phyloP scores from a whole-genome alignment of 768 basidiomycete species.

The Hericium erinaceus region DNA sequence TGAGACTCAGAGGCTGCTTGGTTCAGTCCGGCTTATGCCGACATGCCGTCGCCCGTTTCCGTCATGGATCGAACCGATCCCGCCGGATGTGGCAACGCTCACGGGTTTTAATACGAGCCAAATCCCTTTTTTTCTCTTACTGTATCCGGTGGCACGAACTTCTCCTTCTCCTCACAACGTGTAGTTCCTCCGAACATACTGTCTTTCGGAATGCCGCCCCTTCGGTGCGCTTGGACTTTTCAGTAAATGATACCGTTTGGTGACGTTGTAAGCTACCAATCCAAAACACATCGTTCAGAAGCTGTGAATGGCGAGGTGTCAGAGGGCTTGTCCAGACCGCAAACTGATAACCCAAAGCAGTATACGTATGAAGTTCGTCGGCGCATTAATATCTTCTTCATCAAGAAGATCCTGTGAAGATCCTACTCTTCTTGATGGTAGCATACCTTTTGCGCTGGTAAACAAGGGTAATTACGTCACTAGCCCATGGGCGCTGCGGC shows the following conservation, averaged over 20 bases:
- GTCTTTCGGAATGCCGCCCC: neutral
- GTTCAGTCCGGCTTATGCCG: neutral
- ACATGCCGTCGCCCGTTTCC: no score
- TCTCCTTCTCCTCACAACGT: no score
- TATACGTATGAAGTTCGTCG: neutral
- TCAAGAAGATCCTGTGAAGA: neutral
- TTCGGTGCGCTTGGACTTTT: neutral
- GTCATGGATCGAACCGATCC: no score
- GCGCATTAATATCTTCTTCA: neutral
- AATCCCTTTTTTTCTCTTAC: no score
- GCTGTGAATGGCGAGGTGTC: neutral
- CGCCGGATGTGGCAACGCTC: no score
- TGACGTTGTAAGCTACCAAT: neutral
- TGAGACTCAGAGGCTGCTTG: neutral
- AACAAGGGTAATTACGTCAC: neutral
- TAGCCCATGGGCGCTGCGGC: neutral
- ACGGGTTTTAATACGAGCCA: no score
- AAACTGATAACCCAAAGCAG: no score
- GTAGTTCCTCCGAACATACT: no score
- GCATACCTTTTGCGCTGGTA: neutral
- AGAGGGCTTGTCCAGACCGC: neutral
- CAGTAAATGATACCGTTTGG: neutral
- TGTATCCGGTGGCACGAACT: no score
- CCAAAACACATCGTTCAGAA: neutral
- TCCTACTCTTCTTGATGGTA: neutral